phyloP scores from a whole-genome alignment of 179 eudicot species.

The Beta lomatogona region DNA sequence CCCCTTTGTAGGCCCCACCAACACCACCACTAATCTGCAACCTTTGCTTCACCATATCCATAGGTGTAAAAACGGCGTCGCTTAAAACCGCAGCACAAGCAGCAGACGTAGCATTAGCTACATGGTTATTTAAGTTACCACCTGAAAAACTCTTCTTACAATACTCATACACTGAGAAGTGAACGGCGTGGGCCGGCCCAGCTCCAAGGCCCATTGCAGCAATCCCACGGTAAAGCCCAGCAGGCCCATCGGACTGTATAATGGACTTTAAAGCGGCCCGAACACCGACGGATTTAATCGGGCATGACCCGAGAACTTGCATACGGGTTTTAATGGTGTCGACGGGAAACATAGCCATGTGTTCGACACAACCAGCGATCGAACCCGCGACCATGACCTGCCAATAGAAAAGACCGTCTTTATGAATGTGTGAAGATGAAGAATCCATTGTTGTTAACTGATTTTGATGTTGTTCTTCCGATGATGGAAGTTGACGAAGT shows the following conservation, averaged over 20 bases:
- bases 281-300: conserved; percentile 52
- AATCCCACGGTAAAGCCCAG: conserved; percentile 78
- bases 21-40: conserved; percentile 59
- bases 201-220: conserved; percentile 88
- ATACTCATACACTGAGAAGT: conserved; percentile 74
- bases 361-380: conserved; percentile 79
- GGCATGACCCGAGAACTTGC: conserved; percentile 87
- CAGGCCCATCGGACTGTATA: conserved; percentile 54
- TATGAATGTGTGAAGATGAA: conserved; percentile 20
- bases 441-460: conserved; percentile 24
- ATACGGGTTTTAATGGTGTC: conserved; percentile 86
- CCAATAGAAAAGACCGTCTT: conserved; percentile 80
- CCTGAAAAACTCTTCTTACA: conserved; percentile 57
- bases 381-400: conserved; percentile 92
- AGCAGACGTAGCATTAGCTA: conserved; percentile 69
- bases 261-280: conserved; percentile 60
- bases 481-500: conserved; percentile 37
- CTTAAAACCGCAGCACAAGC: conserved; percentile 82
- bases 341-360: conserved; percentile 92
- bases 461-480: conserved; percentile 15
- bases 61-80: conserved; percentile 78
- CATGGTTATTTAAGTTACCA: conserved; percentile 50
- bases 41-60: conserved; percentile 90
- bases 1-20: conserved; percentile 68
- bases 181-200: conserved; percentile 89